Evolutionary conservation across 176 grass and related monocot genomes (phyloP), one percentile per base, ranked within the genome.

Genomic region (Eleusine coracana): DNA sequence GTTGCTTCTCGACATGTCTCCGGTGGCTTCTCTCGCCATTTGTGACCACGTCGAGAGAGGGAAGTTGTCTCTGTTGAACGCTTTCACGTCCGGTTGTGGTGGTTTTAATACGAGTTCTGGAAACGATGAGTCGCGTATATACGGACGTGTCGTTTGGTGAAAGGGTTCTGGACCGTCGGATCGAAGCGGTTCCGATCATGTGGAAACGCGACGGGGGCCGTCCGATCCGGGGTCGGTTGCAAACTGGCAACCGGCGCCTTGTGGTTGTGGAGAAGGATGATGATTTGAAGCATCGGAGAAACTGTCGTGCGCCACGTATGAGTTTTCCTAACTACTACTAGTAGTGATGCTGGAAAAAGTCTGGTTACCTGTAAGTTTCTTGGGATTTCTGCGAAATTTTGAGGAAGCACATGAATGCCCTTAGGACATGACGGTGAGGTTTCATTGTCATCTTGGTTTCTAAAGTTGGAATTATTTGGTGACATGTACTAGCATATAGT

Each of bases 141-240:
- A 65, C 58, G 58, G 81, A 83, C 70, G 81, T 21, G 70, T 0
- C 46, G 78, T 37, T 55, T 83, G 20, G 71, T n/a, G 10, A 2
- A 2, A 10, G 4, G 1, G 34, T 18, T 42, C 45, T 41, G 60
- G 16, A 46, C 72, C 72, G 82, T 84, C 62, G 21, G 73, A 84
- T 84, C 49, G 3, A 13, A 20, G 18, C 28, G 20, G 58, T 27
- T 68, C 12, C n/a, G n/a, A n/a, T 7, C 6, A 1, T 27, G 1
- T 18, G 6, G 4, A 42, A 49, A 12, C 18, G 56, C 21, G 31
- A 66, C 8, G 12, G 31, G 82, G 21, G 0, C 46, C 31, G 31
- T 34, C 31, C 31, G 31, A 2, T 34, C 31, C 31, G 31, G 60
- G 82, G 62, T 83, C 59, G 38, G 58, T 27, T 21, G 10, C 45